Conservation (phyloP, 805 yeast genomes). For the Saccharomycopsis schoenii region DNA sequence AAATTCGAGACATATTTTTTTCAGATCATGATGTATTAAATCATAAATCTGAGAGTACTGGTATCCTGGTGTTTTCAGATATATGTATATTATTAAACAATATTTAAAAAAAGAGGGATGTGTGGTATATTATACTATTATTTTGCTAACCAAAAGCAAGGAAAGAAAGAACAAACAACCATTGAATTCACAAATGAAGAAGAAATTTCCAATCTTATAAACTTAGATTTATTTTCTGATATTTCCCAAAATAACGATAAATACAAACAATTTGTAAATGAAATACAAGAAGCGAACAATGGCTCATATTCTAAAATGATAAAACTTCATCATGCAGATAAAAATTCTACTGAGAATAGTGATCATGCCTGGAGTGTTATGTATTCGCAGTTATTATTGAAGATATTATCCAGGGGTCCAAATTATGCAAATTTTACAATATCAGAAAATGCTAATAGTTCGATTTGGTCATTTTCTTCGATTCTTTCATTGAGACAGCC, state of each 20-base stretch:
- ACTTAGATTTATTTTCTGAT: slow-evolving; percentile 4
- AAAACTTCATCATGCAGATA: not conserved
- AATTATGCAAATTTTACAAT: slow-evolving; percentile 34
- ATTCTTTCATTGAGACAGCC: slow-evolving; percentile 77
- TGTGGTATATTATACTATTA: not conserved
- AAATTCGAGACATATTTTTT: too few species aligned
- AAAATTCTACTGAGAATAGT: not conserved
- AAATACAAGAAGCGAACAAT: too few species aligned
- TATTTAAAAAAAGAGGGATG: not conserved
- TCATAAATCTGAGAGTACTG: too few species aligned
- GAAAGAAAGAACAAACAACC: not conserved
- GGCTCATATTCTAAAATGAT: not conserved
- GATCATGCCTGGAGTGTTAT: not conserved
- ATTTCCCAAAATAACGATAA: not conserved
- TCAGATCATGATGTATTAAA: too few species aligned
- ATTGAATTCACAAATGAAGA: slow-evolving; percentile 4
- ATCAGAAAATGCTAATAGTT: not conserved
- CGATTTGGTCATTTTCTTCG: slow-evolving; percentile 41
- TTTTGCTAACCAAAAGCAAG: not conserved
- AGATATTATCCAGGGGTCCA: slow-evolving; percentile 54
- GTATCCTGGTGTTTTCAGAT: too few species aligned
- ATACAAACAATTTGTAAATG: too few species aligned
- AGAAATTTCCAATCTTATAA: slow-evolving; percentile 6
- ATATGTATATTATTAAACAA: too few species aligned
- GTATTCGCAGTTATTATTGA: slow-evolving; percentile 27